Evolutionary conservation across 2,329 filamentous ascomycete species (phyloP), one percentile per base, ranked within the genome.

Genomic region (Hortaea werneckii): DNA sequence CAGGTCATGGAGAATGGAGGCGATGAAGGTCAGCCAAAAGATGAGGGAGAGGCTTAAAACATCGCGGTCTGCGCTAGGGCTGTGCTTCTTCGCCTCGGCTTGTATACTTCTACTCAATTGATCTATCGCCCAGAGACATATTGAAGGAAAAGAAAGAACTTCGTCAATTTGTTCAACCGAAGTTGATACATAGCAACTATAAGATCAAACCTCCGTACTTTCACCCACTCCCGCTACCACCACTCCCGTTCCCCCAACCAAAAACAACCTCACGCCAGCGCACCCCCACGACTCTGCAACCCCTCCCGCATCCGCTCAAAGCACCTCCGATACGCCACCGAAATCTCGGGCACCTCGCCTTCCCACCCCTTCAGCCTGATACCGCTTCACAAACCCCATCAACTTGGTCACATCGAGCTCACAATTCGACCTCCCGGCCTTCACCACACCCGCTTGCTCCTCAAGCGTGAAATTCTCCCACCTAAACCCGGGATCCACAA

Each of bases 401-500:
- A 84, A 66, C 66, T 83, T 83, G 13, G 71, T 73, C 10, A 75
- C 75, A 61, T 83, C 79, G 40, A 83, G 65, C 64, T 58, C 43
- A 66, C 80, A 84, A 65, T 83, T 84, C 62, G 76, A 80, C 47
- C 80, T 72, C 40, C 75, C 79, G 10, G 80, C 80, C 68, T 80
- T 81, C 65, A 83, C 78, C 37, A 83, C 77, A 66, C 78, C 78
- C 55, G 76, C 67, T 66, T 83, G 80, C 65, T 83, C 78, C 55
- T 82, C 78, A 37, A 83, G 60, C 2, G 71, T 74, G 58, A 83
- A 84, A 67, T 83, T 84, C 67, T 75, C 73, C 78, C 79, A 83
- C 37, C 68, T 71, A 55, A 80, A 77, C 28, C 58, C 60, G 1
- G 80, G 80, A 37, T 79, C 73, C 34, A 84, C 74, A 52, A 80